Conservation (phyloP, 2,329 filamentous ascomycete genomes). For the Aspergillus quadrilineatus region DNA sequence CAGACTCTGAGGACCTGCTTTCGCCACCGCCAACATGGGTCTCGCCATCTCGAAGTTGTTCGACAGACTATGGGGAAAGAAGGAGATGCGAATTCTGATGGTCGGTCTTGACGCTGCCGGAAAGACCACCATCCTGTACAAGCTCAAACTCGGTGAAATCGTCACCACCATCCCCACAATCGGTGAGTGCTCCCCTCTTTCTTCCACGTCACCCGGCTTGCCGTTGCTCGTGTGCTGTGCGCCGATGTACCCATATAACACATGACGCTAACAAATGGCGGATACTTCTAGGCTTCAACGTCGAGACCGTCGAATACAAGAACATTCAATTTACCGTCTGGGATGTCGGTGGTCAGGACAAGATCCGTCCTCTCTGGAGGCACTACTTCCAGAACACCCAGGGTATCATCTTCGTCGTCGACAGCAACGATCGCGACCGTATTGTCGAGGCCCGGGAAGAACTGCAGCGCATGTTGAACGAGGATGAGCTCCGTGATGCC, state of each 20-base stretch:
- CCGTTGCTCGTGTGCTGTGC: not conserved
- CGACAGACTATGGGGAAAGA: constrained; percentile 96
- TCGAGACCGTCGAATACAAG: constrained; percentile 99
- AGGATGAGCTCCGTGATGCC: constrained; percentile 96
- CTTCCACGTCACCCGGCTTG: constrained; percentile 2
- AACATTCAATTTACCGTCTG: constrained; percentile 99
- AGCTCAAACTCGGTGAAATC: constrained; percentile 97
- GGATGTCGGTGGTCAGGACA: constrained; percentile 99
- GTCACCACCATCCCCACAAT: constrained; percentile 99
- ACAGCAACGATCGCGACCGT: constrained; percentile 98
- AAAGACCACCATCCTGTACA: constrained; percentile 99
- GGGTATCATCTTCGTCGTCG: constrained; percentile 99
- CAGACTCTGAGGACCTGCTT: constrained; percentile 23
- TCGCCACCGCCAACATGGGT: constrained; percentile 74
- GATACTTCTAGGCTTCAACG: constrained; percentile 80
- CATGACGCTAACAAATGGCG: constrained; percentile 15
- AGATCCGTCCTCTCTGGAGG: constrained; percentile 98
- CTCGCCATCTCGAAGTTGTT: constrained; percentile 95
- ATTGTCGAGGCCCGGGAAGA: constrained; percentile 96
- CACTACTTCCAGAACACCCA: constrained; percentile 99
- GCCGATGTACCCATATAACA: not conserved
- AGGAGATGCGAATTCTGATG: constrained; percentile 99
- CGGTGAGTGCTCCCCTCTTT: constrained; percentile 58
- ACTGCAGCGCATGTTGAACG: constrained; percentile 96
- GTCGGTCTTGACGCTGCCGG: constrained; percentile 98